Evolutionary conservation across 352 stramenopile genomes (phyloP), one percentile per base, ranked within the genome.

Genomic region (Globisporangium paddicum): DNA sequence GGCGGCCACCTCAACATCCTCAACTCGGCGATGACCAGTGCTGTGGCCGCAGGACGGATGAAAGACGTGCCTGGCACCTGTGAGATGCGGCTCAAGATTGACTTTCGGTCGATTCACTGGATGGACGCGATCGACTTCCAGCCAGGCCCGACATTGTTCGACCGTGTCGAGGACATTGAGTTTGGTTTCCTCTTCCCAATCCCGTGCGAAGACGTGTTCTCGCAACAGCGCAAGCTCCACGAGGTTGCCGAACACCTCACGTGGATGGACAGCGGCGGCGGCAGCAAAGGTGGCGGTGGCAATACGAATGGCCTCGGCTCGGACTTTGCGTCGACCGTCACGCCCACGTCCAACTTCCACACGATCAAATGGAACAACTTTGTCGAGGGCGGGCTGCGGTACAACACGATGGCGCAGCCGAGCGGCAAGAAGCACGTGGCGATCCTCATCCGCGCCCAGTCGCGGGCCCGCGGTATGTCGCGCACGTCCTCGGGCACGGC

Each of bases 161-260:
- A 84, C 46, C 77, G 75, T 13, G 68, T 83, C 13, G 81, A 91
- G 25, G 73, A 89, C 25, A 67, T 89, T 26, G 73, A 91, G 42
- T 78, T 91, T 21, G 75, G 82, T 0, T 85, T 91, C 23, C 58
- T 94, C 2, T 94, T 94, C 47, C 85, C 82, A 1, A 62, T 94
- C 16, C 85, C 85, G 18, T 90, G 77, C 46, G 85, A 94, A 71
- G 85, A 94, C 64, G 75, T 90, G 5, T 86, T 94, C 26, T 73
- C 85, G 0, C 71, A 85, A 14, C 82, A 94, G 55, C 78, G 82
- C 53, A 94, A 94, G 62, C 60, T 94, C 25, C 73, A 88, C 46
- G 75, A 91, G 63, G 74, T 93, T 10, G 83, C 83, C 0, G 79
- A 89, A 18, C 73, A 87, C 30, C 69, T 93, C 26, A 89, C 80